A percentile compares a stretch with the other conserved stretches of the same genome.
phyloP scores from a whole-genome alignment of 441 rosid genomes.

The Rhodomyrtus psidioides region DNA sequence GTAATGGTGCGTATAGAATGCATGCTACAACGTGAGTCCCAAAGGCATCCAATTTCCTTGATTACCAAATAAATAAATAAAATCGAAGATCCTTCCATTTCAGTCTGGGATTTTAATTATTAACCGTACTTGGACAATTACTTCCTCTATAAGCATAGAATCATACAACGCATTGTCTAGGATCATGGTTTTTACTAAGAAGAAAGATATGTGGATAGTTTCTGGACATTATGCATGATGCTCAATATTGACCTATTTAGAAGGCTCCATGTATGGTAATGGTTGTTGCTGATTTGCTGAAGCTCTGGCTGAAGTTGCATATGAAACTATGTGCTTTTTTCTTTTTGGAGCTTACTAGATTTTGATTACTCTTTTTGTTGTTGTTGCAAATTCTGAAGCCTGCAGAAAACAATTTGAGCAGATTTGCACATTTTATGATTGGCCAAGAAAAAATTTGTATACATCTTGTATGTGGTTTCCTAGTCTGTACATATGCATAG shows the following conservation, averaged over 20 bases:
- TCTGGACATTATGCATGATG: not conserved
- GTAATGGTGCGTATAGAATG: not conserved
- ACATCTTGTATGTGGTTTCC: not conserved
- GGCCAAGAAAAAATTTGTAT: not conserved
- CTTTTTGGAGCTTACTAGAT: not conserved
- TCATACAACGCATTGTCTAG: not conserved
- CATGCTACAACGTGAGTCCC: not conserved
- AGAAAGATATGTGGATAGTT: not conserved
- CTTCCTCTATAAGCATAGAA: not conserved
- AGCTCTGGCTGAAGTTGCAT: not conserved
- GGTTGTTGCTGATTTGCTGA: not conserved
- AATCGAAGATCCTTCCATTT: not conserved
- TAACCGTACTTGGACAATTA: not conserved
- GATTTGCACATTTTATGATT: not conserved
- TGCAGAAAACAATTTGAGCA: not conserved
- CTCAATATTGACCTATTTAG: not conserved
- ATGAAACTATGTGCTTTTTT: not conserved
- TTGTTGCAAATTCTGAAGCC: not conserved
- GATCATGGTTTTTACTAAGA: not conserved
- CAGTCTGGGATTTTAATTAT: not conserved
- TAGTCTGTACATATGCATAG: not conserved
- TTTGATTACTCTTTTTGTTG: not conserved
- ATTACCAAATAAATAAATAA: not conserved
- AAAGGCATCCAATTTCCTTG: not conserved
- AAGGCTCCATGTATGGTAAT: not conserved